Evolutionary conservation across 345 rosid species (phyloP).

Genomic region (Eucalyptus victrix): DNA sequence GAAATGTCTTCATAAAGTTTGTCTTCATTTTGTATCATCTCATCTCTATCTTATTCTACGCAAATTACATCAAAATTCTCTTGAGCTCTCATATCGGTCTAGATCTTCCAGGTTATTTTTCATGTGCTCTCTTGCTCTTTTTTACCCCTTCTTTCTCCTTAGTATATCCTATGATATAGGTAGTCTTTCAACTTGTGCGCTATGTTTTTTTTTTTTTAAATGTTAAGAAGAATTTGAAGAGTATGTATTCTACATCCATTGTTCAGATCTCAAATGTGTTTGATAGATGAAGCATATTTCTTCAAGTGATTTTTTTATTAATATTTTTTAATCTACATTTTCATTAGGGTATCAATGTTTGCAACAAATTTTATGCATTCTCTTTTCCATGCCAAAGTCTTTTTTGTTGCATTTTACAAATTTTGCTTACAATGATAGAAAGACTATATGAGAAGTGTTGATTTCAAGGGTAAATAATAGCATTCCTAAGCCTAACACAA

Average conservation of each 20-base stretch:
- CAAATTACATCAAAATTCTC: not conserved
- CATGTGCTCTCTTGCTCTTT: not conserved
- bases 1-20: not conserved
- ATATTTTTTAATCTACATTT: not conserved
- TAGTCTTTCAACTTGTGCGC: not conserved
- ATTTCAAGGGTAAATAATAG: not conserved
- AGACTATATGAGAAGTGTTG: not conserved
- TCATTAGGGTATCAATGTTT: not conserved
- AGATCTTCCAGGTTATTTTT: not conserved
- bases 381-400: not conserved
- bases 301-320: not conserved
- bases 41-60: not conserved
- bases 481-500: not conserved
- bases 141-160: not conserved
- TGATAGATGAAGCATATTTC: not conserved
- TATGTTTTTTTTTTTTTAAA: not conserved
- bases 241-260: not conserved
- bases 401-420: not conserved
- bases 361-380: too few species aligned
- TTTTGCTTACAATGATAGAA: too few species aligned
- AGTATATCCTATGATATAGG: not conserved
- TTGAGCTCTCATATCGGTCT: not conserved
- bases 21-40: not conserved
- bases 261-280: not conserved
- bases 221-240: not conserved